Evolutionary conservation across 2,329 filamentous ascomycete genomes (phyloP), one percentile per base, ranked within the genome.

Genomic region (Sarocladium brachiariae): DNA sequence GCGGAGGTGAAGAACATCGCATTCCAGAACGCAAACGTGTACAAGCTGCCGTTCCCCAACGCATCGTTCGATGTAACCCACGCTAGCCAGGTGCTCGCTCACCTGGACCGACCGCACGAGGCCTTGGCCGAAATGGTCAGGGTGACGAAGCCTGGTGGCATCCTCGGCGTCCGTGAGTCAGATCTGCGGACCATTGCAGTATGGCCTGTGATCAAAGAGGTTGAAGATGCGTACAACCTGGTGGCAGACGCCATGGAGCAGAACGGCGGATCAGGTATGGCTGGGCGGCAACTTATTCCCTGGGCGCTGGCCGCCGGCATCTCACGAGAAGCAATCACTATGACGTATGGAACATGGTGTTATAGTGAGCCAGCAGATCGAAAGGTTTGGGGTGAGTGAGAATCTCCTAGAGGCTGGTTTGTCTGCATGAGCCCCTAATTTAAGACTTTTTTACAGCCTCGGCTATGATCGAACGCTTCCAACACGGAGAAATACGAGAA

Each of bases 11-110:
- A 46, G 13, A 65, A 65, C 37, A 57, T 65, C 43, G 46, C 50
- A 25, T 64, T 61, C 48, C 60, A 62, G 39, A 52, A 49, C 18
- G 63, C 62, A 23, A 59, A 58, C 39, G 55, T 64, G 11, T 65
- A 58, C 38, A 50, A 61, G 11, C 65, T 76, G 0, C 62, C 69
- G 0, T 75, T 68, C 21, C 43, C 60, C 0, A 68, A 74, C 52
- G 58, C 58, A 5, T 56, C 57, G 0, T 74, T 75, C 50, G 70
- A 75, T 54, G 56, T 74, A 3, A 65, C 72, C 18, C 73, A 67
- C 55, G 63, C 61, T 23, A 67, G 66, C n/a, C 71, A 74, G 55
- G 60, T 74, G 1, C 62, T 76, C 13, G 64, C 64, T 4, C 71
- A 75, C 50, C 55, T 75, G 13, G 59, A 65, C 8, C 57, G 60